Base-by-base conservation (phyloP, 2,329 filamentous ascomycete genomes). In the Cercospora beticola region DNA sequence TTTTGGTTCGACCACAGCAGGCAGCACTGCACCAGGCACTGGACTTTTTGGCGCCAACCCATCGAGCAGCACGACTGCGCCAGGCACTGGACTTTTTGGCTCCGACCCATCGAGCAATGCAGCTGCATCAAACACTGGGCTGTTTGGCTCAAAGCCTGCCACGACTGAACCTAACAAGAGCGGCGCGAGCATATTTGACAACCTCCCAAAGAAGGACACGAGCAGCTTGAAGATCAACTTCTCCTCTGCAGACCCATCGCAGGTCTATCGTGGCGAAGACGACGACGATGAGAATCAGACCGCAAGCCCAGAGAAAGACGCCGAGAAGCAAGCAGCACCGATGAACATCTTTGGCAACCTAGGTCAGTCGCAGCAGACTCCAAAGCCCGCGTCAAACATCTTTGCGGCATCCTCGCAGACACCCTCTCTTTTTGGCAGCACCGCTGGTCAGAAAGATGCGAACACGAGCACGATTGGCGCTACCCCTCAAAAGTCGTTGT, bases 381-480 rank as follows among this genome's bases (percentile, higher is more conserved):
- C 60, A 16, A 59, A 62, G 58, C 49, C 68, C 14, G 14, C 68
- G 16, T 62, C 68, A 10, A 58, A 52, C 66, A 62, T 40, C 26
- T 68, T 64, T 57, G 46, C 18, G 14, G n/a, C 30, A 33, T 57
- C 62, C 18, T 31, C 68, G 46, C 61, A 65, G 30, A 31, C 59
- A 5, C 60, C 62, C 10, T 58, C 66, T 43, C 28, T 71, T 16
- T 70, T 70, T 63, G 59, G 59, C 56, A 49, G 63, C 21, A 67
- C 40, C 56, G 52, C 63, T 7, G 54, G 62, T 43, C 70, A 74
- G 49, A 71, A 76, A 40, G 72, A 76, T 62, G 73, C 73, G 23
- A 73, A 72, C 46, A 76, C 74, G 74, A 65, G 67, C n/a, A 77
- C 71, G 14, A 72, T 74, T 6, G 65, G 66, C 36, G 72, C 63